Evolutionary conservation across 176 grass and related monocot genomes (phyloP).

Genomic region (Sorghum bicolor): DNA sequence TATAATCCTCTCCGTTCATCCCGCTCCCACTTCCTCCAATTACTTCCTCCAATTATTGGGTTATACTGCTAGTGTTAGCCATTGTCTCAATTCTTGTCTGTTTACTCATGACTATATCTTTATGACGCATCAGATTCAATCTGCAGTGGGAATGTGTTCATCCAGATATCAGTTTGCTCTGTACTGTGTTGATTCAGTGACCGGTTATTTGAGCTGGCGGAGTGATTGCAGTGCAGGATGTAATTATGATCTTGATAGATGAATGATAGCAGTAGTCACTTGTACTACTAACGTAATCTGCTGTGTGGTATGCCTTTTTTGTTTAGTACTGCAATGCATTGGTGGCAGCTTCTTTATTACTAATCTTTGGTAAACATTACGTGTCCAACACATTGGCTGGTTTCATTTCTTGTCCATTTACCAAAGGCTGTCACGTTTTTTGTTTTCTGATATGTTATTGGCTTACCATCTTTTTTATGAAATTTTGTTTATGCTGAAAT

Average conservation of each 20-base stretch:
- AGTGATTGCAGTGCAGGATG: not conserved
- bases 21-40: not conserved
- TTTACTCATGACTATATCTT: not conserved
- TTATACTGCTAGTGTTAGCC: not conserved
- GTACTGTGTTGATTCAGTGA: not conserved
- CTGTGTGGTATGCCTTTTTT: not conserved
- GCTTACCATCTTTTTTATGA: not conserved
- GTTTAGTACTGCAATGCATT: not conserved
- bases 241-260: not conserved
- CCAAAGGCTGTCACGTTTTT: not conserved
- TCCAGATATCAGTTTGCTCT: not conserved
- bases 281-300: not conserved
- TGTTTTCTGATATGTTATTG: not conserved
- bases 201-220: not conserved
- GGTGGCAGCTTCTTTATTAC: not conserved
- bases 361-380: not conserved
- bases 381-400: not conserved
- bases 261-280: not conserved
- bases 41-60: not conserved
- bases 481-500: not conserved
- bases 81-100: not conserved
- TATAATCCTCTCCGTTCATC: not conserved
- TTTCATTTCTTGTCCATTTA: not conserved
- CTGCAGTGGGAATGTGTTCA: not conserved
- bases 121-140: not conserved